These are phyloP conservation scores for Dipodascopsis tothii DNA, from an alignment of 805 yeast species.

Conservation along the genomic window DNA sequence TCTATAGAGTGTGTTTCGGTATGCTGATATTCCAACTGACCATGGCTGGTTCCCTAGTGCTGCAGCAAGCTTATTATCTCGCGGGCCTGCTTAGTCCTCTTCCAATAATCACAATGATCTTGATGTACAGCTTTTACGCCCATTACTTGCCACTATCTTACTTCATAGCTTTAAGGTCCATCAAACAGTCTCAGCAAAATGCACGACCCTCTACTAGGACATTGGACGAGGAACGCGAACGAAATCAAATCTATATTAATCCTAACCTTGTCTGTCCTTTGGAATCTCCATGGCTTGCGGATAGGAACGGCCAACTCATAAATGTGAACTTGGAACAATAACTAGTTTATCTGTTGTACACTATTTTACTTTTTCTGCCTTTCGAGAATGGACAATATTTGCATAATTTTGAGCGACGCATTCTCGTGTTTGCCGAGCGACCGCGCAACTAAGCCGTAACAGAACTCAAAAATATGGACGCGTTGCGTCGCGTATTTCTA, in stretches of 20 bases:
- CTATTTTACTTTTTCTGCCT: neutral
- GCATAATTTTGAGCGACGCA: too few species aligned
- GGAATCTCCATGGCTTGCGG: conserved; percentile 79
- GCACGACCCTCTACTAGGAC: conserved; percentile 39
- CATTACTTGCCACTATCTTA: conserved; percentile 72
- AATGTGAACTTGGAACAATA: conserved; percentile 12
- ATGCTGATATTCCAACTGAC: conserved; percentile 78
- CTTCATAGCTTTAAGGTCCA: conserved; percentile 80
- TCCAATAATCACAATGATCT: conserved; percentile 58
- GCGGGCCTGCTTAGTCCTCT: conserved; percentile 69
- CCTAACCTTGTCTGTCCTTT: conserved; percentile 62
- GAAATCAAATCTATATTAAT: conserved; percentile 63
- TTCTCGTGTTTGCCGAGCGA: too few species aligned
- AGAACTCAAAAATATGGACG: too few species aligned
- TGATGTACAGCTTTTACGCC: conserved; percentile 73
- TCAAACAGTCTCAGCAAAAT: conserved; percentile 8
- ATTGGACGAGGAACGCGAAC: conserved; percentile 70
- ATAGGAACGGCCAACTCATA: conserved; percentile 13
- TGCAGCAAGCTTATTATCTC: conserved; percentile 69
- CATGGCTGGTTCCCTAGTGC: conserved; percentile 82
- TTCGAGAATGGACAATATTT: neutral
- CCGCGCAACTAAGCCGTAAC: too few species aligned
- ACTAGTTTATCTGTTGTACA: neutral
- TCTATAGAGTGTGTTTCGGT: conserved; percentile 75
- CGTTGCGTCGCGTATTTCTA: too few species aligned